These are phyloP conservation scores for Vaccinium myrtillus DNA, from an alignment of 148 eudicot genomes.

Conservation along the genomic window DNA sequence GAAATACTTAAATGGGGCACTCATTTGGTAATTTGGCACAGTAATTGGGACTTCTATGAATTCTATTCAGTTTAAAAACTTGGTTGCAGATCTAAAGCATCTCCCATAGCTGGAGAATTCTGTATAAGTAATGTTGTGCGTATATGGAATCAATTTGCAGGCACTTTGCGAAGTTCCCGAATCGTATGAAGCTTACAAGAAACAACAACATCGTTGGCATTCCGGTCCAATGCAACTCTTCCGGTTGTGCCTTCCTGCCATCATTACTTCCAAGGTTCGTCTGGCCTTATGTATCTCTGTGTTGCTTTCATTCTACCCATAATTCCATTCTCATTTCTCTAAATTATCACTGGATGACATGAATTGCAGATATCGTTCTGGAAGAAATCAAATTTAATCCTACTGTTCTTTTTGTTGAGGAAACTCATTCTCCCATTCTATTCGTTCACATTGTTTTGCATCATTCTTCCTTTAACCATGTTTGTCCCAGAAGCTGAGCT, in stretches of 20 bases:
- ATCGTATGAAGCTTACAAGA: conserved; percentile 77
- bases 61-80: not conserved
- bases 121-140: conserved; percentile 8
- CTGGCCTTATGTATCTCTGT: not conserved
- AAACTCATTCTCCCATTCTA: conserved; percentile 84
- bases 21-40: not conserved
- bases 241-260: conserved; percentile 63
- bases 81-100: not conserved
- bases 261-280: conserved; percentile 58
- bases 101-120: not conserved
- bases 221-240: conserved; percentile 92
- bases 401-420: conserved; percentile 68
- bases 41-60: conserved; percentile 3
- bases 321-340: not conserved
- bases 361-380: conserved; percentile 55
- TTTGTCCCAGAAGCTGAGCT: conserved; percentile 79
- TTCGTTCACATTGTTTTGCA: conserved; percentile 82
- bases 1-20: not conserved
- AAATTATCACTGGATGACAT: not conserved
- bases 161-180: conserved; percentile 79
- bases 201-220: conserved; percentile 93
- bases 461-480: conserved; percentile 82
- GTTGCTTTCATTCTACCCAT: not conserved
- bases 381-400: conserved; percentile 77
- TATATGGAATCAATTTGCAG: conserved; percentile 32